phyloP scores from a whole-genome alignment of 768 basidiomycete species.

The Royoungia palumana region DNA sequence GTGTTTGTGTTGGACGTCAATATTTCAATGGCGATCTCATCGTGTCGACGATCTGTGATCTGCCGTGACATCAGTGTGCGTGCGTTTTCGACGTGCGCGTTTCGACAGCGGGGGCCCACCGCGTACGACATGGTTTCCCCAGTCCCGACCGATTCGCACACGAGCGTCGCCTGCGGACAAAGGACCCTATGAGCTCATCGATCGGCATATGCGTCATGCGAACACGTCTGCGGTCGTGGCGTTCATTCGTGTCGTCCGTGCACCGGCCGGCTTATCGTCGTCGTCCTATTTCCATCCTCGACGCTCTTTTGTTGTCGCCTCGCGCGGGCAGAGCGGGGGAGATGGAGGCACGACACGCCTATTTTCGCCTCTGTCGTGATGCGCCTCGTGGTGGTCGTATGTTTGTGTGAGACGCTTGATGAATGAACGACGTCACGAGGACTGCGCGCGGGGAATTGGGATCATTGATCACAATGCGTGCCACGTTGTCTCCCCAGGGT shows the following conservation, averaged over 20 bases:
- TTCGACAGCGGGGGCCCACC: too few species aligned
- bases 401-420: slow-evolving; percentile 1
- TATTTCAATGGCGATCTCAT: too few species aligned
- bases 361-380: too few species aligned
- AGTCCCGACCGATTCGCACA: slow-evolving; percentile 12
- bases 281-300: too few species aligned
- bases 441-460: slow-evolving; percentile 7
- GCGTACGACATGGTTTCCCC: slow-evolving; percentile 6
- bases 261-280: too few species aligned
- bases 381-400: slow-evolving; percentile 17
- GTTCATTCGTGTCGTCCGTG: slow-evolving; percentile 3
- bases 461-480: too few species aligned
- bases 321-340: background rate
- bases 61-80: slow-evolving; percentile 11
- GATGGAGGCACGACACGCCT: slow-evolving; percentile 6
- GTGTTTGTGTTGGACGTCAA: too few species aligned
- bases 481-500: too few species aligned
- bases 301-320: background rate
- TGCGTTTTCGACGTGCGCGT: too few species aligned
- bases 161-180: background rate
- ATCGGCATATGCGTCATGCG: slow-evolving; percentile 5
- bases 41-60: too few species aligned
- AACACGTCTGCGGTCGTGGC: background rate
- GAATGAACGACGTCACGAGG: slow-evolving; percentile 3
- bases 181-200: slow-evolving; percentile 17